These are phyloP conservation scores for Colletotrichum sidae DNA, from an alignment of 2,329 filamentous ascomycete species.

Conservation along the genomic window DNA sequence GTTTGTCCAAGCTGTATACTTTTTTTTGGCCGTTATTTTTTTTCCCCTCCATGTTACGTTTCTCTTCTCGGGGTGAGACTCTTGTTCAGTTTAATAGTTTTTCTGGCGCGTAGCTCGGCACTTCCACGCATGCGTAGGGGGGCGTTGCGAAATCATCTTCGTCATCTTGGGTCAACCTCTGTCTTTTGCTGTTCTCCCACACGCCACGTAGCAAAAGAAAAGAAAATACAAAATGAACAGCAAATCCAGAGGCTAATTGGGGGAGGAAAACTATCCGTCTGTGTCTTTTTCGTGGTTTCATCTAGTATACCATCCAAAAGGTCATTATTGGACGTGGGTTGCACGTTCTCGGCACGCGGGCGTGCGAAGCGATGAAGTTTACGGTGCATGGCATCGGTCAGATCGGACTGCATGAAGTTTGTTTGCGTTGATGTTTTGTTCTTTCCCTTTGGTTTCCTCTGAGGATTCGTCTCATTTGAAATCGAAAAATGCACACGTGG, in stretches of 20 bases:
- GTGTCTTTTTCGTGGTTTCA: constrained; percentile 4
- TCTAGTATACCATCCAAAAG: constrained; percentile 12
- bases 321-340: constrained; percentile 13
- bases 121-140: not conserved
- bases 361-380: not conserved
- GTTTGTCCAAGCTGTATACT: constrained; percentile 36
- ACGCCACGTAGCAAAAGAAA: too few species aligned
- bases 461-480: not conserved
- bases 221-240: too few species aligned
- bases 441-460: not conserved
- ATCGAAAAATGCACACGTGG: not conserved
- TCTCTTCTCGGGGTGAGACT: constrained; percentile 4
- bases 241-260: too few species aligned
- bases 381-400: not conserved
- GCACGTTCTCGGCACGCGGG: not conserved
- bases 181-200: too few species aligned
- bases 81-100: not conserved
- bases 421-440: not conserved
- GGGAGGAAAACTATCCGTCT: constrained; percentile 1
- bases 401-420: not conserved
- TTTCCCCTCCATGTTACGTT: not conserved
- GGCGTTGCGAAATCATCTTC: too few species aligned
- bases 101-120: constrained; percentile 11
- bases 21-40: constrained; percentile 23
- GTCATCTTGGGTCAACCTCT: too few species aligned